phyloP scores from a whole-genome alignment of 2,329 filamentous ascomycete genomes.

The Seiridium unicorne region DNA sequence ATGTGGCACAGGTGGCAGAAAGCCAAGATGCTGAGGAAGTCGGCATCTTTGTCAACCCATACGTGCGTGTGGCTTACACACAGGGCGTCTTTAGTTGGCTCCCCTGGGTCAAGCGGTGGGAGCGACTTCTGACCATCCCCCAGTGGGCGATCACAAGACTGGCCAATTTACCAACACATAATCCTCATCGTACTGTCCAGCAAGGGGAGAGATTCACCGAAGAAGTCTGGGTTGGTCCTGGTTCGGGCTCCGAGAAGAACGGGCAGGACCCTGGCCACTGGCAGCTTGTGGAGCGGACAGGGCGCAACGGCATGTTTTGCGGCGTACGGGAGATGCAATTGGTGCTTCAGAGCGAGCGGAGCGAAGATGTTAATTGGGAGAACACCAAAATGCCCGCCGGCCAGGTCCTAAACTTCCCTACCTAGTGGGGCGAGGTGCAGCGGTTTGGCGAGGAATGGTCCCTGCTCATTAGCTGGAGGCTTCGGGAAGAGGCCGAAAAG shows the following conservation, averaged over 20 bases:
- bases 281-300: conserved; percentile 40
- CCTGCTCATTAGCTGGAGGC: background rate
- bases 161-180: conserved; percentile 55
- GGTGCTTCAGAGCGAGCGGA: conserved; percentile 25
- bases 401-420: conserved; percentile 30
- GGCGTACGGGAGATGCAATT: conserved; percentile 49
- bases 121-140: conserved; percentile 59
- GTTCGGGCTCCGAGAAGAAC: conserved; percentile 7
- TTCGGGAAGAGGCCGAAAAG: background rate
- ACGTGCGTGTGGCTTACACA: conserved; percentile 69
- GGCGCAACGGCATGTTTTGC: conserved; percentile 54
- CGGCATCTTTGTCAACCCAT: conserved; percentile 73
- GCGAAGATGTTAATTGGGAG: conserved; percentile 32
- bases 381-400: conserved; percentile 31
- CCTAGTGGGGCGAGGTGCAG: conserved; percentile 8
- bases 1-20: conserved; percentile 38
- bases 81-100: conserved; percentile 56
- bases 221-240: conserved; percentile 44
- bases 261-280: conserved; percentile 29
- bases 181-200: conserved; percentile 58
- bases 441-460: conserved; percentile 1
- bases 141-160: conserved; percentile 58
- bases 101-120: conserved; percentile 59
- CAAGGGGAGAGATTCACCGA: conserved; percentile 55
- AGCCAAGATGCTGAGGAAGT: conserved; percentile 39